Evolutionary conservation across 2,329 filamentous ascomycete genomes (phyloP), one percentile per base, ranked within the genome.

Genomic region (Epichloe typhina): DNA sequence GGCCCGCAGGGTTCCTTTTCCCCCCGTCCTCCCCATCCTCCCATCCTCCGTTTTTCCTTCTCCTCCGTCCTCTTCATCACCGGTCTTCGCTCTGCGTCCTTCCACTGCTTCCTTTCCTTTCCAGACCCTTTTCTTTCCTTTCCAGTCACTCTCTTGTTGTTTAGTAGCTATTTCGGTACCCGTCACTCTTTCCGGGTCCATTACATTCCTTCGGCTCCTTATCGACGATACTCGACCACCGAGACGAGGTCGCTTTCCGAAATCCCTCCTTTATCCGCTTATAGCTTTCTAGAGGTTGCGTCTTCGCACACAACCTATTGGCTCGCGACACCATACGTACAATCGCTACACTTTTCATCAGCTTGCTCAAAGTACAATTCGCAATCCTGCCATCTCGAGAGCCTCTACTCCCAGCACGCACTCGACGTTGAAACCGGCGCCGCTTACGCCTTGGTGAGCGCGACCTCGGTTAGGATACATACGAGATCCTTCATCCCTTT

Each of bases 111-210:
- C 61, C 60, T 58, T 62, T 62, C 60, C 58, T 60, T 63, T 63
- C 64, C 58, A 56, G 57, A 55, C 56, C 55, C 58, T 66, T 70
- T 69, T 62, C 61, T 66, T 71, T 70, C 65, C 64, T 68, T 73
- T 68, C 47, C 65, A 74, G 72, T 76, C 73, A 67, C 68, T 76
- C 72, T 66, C 72, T 76, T 74, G 65, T 64, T 61, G 61, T 66
- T 66, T 61, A 59, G 15, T 40, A 55, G 65, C 66, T 64, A 60
- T 65, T 60, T 63, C 61, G 67, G 67, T 65, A 62, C 69, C 72
- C 72, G 71, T 71, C 73, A 75, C 70, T 75, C 73, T 62, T 74
- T 76, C 65, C 72, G 66, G 68, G 65, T 64, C 65, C 64, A 68
- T 71, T 70, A 63, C 71, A 67, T 66, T 69, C 66, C 57, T 66